Base-by-base conservation (phyloP, 176 grass and related monocot species). In the Oryza australiensis region DNA sequence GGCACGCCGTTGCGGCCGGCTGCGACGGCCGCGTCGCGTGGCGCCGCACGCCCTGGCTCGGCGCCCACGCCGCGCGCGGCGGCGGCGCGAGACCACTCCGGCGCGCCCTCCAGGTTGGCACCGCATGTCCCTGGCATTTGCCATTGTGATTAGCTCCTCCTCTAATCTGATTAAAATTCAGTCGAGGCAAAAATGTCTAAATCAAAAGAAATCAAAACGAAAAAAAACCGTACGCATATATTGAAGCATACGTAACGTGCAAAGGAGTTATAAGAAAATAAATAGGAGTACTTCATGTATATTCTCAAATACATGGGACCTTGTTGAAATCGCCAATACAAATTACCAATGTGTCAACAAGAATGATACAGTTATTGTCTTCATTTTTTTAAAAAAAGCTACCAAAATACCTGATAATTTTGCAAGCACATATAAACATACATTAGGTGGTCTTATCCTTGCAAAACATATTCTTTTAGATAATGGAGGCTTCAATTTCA, bases 11-110 rank as follows among this genome's bases (percentile, higher is more conserved):
- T 75, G 86, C 87, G 7, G 94, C 94, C 28, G 94, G 94, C 26
- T 91, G 94, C 76, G 84, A 97, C 71, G 94, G 94, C 65, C 75
- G 82, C 75, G 87, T 94, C 68, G 91, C 94, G 64, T 97, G 94
- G 94, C 91, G 94, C 49, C 88, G 94, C 73, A 97, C 94, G 60
- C 94, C 94, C 0, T 97, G 94, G 94, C 84, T 94, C 49, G 84
- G 89, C 6, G 91, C 94, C 27, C 94, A 97, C 78, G 91, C 94
- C 43, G 70, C 70, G 13, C 70, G 70, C 26, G 70, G 94, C 30
- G 91, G 91, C n/a, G 91, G 89, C 26, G 83, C 88, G 10, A 84
- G 94, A 2, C 94, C 94, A 6, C 87, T 97, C 79, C 94, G 94
- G 0, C 91, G 94, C 26, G 82, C 89, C 0, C 87, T 97, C 66